Base-by-base conservation (phyloP, 2,329 filamentous ascomycete genomes). In the Apiospora koreana region DNA sequence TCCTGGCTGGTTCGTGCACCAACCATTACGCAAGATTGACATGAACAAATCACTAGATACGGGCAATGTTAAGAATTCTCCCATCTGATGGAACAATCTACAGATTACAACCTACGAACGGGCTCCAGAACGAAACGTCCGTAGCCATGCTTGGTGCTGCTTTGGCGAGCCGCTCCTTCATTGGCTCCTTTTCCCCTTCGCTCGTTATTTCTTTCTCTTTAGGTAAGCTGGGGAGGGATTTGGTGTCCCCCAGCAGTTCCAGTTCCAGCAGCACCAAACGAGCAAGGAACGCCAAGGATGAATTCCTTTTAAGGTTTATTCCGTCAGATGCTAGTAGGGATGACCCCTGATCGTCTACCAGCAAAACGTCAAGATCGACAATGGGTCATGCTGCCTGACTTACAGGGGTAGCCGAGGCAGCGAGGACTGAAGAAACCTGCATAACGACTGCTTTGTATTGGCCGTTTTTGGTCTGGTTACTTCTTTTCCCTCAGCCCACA, bases 281-380 rank as follows among this genome's bases (percentile, higher is more conserved):
- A n/a, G 31, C 38, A 28, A n/a, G n/a, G n/a, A n/a, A n/a, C 28
- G 41, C 23, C 64, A 66, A 66, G 64, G 18, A 25, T 23, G 38
- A 18, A 42, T 66, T 66, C 38, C 64, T 66, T 66, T 70, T 70
- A 70, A 70, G 69, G 69, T 70, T 70, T 68, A n/a, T 68, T 70
- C 67, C 69, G 69, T 45, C 18, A 66, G 64, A 25, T 43, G 23
- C 42, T 66, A 45, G 42, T n/a, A 66, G n/a, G 64, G 64, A 35
- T 66, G 6, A 42, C 14, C 42, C 38, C 38, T 66, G 64, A 2
- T 28, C 12, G 2, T 3, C 8, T 1, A 43, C 38, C 64, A 66
- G 64, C 42, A n/a, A 66, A 43, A 42, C 38, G 41, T 45, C 38
- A 42, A 42, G 64, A 66, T 66, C 64, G 64, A 66, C 42, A 45